A percentile compares a stretch with the other conserved stretches of the same genome.
These are phyloP conservation scores for Gaeumannomyces sp. DNA, from an alignment of 2,329 filamentous ascomycete genomes.

Conservation along the genomic window DNA sequence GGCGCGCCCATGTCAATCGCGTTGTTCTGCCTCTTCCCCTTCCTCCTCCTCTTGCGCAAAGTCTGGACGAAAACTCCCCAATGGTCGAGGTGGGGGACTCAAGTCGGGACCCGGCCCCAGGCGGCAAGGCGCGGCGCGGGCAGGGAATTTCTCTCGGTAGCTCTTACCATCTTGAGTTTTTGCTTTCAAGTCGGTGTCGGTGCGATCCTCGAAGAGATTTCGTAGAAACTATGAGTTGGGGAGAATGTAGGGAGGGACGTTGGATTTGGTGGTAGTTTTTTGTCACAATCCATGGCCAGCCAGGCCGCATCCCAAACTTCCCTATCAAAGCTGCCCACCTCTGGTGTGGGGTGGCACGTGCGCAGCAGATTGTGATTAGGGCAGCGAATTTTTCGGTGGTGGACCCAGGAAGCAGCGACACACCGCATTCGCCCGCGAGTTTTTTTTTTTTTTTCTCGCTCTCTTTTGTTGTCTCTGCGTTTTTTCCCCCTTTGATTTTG, in stretches of 20 bases:
- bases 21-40: background rate
- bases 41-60: background rate
- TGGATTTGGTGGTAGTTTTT: conserved; percentile 10
- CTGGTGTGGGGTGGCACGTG: conserved; percentile 5
- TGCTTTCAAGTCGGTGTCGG: conserved; percentile 48
- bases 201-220: conserved; percentile 61
- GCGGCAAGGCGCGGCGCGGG: no score
- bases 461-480: background rate
- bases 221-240: conserved; percentile 20
- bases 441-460: background rate
- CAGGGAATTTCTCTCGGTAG: background rate
- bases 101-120: background rate
- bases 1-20: no score
- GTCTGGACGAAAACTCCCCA: background rate
- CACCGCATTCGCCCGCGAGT: background rate
- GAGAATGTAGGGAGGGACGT: conserved; percentile 9
- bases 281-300: background rate
- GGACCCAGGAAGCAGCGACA: background rate
- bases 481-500: background rate
- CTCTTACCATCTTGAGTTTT: conserved; percentile 55
- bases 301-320: background rate
- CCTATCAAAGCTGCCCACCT: background rate
- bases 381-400: conserved; percentile 5
- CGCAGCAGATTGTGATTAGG: conserved; percentile 8
- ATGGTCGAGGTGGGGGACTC: background rate